A percentile compares a stretch with the other conserved stretches of the same genome.
phyloP scores from a whole-genome alignment of 345 rosid species.

The Citrus unshiu region DNA sequence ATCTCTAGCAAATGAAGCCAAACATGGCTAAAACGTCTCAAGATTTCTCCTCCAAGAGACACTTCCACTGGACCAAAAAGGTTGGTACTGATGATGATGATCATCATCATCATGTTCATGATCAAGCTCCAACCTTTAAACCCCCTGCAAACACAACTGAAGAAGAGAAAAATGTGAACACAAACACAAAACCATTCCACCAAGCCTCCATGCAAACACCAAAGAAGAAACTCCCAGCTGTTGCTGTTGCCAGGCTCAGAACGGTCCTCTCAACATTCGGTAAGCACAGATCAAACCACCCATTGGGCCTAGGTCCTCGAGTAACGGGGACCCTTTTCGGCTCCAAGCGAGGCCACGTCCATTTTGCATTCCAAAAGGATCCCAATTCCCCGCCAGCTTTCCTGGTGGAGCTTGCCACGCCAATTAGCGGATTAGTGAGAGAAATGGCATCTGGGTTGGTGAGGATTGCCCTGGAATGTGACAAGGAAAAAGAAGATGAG shows the following conservation, averaged over 20 bases:
- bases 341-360: slow-evolving; percentile 83
- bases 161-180: slow-evolving; percentile 23
- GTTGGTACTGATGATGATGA: slow-evolving; percentile 60
- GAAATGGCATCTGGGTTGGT: slow-evolving; percentile 99
- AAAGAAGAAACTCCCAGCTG: slow-evolving; percentile 62
- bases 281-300: slow-evolving; percentile 40
- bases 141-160: slow-evolving; percentile 18
- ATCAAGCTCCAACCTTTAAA: slow-evolving; percentile 34
- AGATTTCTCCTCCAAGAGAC: slow-evolving; percentile 65
- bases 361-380: slow-evolving; percentile 85
- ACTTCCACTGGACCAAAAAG: slow-evolving; percentile 84
- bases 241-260: slow-evolving; percentile 76
- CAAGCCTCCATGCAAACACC: slow-evolving; percentile 35
- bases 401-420: slow-evolving; percentile 84
- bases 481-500: slow-evolving; percentile 48
- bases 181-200: slow-evolving; percentile 2
- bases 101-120: slow-evolving; percentile 41
- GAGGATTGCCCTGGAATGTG: slow-evolving; percentile 89
- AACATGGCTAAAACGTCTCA: slow-evolving; percentile 52
- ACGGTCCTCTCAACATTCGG: slow-evolving; percentile 61
- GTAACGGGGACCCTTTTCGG: slow-evolving; percentile 95
- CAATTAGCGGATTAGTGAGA: slow-evolving; percentile 75
- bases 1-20: slow-evolving; percentile 19
- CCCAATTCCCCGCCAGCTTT: slow-evolving; percentile 79
- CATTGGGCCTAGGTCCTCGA: slow-evolving; percentile 50